These are phyloP conservation scores for Plasmodium falciparum DNA, from an alignment of 169 alveolate genomes.

Conservation along the genomic window DNA sequence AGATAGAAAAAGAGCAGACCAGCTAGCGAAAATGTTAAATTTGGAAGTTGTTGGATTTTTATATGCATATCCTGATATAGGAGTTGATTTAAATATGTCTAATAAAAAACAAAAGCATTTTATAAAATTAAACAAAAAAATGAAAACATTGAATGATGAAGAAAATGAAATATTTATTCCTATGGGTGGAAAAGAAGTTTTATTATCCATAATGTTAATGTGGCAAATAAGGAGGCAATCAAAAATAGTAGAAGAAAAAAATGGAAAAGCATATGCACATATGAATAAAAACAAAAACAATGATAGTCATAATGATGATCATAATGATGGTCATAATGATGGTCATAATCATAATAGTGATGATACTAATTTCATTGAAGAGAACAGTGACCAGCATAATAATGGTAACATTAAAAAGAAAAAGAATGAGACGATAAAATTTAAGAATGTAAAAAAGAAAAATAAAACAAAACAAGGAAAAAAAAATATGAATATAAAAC, in stretches of 20 bases:
- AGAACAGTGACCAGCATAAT: not conserved
- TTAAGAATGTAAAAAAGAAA: not conserved
- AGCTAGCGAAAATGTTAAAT: slow-evolving; percentile 47
- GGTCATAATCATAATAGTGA: not conserved
- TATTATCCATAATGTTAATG: slow-evolving; percentile 53
- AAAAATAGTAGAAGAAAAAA: not conserved
- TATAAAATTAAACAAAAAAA: slow-evolving; percentile 54
- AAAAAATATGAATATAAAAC: slow-evolving; percentile 29
- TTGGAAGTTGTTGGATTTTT: slow-evolving; percentile 64
- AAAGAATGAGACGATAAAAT: not conserved
- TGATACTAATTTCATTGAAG: not conserved
- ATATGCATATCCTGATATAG: slow-evolving; percentile 74
- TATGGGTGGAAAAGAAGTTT: slow-evolving; percentile 76
- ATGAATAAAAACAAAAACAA: not conserved
- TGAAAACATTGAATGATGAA: slow-evolving; percentile 54
- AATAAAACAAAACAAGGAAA: slow-evolving; percentile 33
- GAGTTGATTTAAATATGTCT: slow-evolving; percentile 36
- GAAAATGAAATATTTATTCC: slow-evolving; percentile 73
- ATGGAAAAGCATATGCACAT: no score
- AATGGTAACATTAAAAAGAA: not conserved
- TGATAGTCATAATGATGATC: not conserved
- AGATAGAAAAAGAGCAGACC: slow-evolving; percentile 61
- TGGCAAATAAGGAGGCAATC: not conserved
- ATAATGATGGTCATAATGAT: not conserved
- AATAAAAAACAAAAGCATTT: slow-evolving; percentile 38